These are phyloP conservation scores for Dacryopinax spathularia DNA, from an alignment of 768 basidiomycete genomes.

Conservation along the genomic window DNA sequence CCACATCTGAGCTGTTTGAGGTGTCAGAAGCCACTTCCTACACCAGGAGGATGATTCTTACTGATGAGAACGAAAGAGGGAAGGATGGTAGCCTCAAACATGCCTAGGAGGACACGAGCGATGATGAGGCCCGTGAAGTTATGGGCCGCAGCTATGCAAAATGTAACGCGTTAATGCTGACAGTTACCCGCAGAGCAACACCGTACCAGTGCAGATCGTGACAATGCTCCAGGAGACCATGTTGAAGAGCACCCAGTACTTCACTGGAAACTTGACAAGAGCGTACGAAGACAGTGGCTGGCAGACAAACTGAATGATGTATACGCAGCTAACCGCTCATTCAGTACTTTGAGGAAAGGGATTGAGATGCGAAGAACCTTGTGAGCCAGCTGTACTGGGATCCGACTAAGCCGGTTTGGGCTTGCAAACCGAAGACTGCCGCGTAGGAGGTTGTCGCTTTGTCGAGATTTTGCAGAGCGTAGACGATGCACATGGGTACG, in stretches of 20 bases:
- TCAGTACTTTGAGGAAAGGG: too few species aligned
- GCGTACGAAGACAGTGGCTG: background rate
- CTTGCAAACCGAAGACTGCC: background rate
- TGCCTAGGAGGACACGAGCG: background rate
- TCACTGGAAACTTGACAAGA: background rate
- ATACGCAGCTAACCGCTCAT: too few species aligned
- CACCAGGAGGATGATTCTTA: background rate
- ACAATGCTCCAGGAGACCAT: constrained; percentile 16
- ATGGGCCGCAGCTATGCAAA: constrained; percentile 7
- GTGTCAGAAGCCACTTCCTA: background rate
- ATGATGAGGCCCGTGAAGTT: constrained; percentile 11
- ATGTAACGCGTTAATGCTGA: too few species aligned
- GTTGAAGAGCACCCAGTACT: background rate
- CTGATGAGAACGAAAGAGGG: background rate
- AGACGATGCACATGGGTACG: background rate
- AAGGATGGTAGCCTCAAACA: background rate
- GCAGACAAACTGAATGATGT: background rate
- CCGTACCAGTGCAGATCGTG: constrained; percentile 11
- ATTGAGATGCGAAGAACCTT: background rate
- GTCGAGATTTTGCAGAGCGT: background rate
- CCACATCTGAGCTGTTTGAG: constrained; percentile 17
- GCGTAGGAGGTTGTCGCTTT: background rate
- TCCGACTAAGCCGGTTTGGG: background rate
- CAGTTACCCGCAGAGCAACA: too few species aligned
- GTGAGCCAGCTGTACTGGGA: background rate